Percentiles rank a stretch among this genome's conserved stretches.
Evolutionary conservation across 768 basidiomycete genomes (phyloP).

Genomic region (Terana coerulea): DNA sequence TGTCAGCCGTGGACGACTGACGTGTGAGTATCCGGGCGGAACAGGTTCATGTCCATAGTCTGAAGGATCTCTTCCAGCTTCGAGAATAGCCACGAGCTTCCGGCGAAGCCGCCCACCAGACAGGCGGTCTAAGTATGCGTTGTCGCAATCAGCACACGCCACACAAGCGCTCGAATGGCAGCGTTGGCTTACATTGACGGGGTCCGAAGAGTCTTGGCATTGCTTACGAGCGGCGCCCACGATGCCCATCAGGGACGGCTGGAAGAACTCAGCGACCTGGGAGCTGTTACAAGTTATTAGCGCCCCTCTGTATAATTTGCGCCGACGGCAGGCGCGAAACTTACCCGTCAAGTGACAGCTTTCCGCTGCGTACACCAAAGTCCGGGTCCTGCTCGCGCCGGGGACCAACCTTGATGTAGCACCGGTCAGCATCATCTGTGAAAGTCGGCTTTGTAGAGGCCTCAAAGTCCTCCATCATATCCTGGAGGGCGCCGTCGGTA

Average conservation of each 20-base stretch:
- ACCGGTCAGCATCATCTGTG: slow-evolving; percentile 33
- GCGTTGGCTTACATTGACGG: neutral
- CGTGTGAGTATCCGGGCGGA: slow-evolving; percentile 1
- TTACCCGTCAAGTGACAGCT: slow-evolving; percentile 36
- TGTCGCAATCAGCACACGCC: neutral
- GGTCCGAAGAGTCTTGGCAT: neutral
- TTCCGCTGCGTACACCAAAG: slow-evolving; percentile 36
- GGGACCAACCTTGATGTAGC: slow-evolving; percentile 40
- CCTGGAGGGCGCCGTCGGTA: slow-evolving; percentile 25
- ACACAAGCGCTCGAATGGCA: neutral
- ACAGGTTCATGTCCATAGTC: neutral
- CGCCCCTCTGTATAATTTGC: neutral
- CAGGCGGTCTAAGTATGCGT: neutral
- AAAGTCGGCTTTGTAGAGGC: slow-evolving; percentile 39
- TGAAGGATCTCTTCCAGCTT: neutral
- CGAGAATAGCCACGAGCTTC: slow-evolving; percentile 1
- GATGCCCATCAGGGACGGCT: slow-evolving; percentile 35
- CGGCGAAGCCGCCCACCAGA: slow-evolving; percentile 5
- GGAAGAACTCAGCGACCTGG: slow-evolving; percentile 38
- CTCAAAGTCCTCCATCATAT: slow-evolving; percentile 37
- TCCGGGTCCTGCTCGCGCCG: slow-evolving; percentile 34
- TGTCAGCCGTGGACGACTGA: neutral
- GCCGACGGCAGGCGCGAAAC: slow-evolving; percentile 1
- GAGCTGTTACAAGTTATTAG: slow-evolving; percentile 18
- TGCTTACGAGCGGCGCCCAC: slow-evolving; percentile 32